Evolutionary conservation across 1,284 basidiomycete species (phyloP).

Genomic region (Trametes polyzona): DNA sequence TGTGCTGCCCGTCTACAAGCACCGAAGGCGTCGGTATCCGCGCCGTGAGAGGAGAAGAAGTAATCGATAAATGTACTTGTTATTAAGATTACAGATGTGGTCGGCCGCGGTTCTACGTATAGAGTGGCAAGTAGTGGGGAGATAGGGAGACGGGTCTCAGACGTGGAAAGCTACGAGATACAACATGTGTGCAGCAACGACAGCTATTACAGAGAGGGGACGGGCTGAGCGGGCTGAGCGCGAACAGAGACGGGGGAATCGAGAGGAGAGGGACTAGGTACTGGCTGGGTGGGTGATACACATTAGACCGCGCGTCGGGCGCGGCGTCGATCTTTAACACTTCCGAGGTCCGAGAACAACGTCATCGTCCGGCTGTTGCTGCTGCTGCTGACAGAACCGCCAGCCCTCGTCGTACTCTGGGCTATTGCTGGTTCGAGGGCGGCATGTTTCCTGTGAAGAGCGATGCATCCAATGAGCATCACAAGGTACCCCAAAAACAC

Average conservation of each 20-base stretch:
- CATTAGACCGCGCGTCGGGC: conserved; percentile 10
- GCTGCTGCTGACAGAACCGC: not conserved
- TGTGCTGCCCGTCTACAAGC: not conserved
- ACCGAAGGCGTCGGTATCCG: not conserved
- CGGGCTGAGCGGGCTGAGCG: conserved; percentile 5
- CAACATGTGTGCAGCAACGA: conserved; percentile 28
- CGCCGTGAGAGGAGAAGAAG: not conserved
- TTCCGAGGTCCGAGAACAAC: conserved; percentile 10
- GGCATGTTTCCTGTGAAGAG: conserved; percentile 26
- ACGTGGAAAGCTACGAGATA: conserved; percentile 32
- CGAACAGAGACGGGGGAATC: conserved; percentile 4
- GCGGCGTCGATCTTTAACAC: conserved; percentile 1
- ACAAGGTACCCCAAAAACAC: not conserved
- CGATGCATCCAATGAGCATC: not conserved
- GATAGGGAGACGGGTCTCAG: conserved; percentile 4
- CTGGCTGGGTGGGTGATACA: conserved; percentile 11
- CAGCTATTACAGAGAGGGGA: conserved; percentile 24
- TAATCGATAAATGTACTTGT: not conserved
- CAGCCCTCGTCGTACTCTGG: not conserved
- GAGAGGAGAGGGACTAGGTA: not conserved
- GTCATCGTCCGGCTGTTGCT: not conserved
- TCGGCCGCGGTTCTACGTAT: conserved; percentile 11
- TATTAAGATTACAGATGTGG: conserved; percentile 17
- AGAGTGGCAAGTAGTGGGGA: not conserved
- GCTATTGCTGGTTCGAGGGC: conserved; percentile 24